Evolutionary conservation across 352 stramenopile genomes (phyloP).

Genomic region (Phytophthora cactorum): DNA sequence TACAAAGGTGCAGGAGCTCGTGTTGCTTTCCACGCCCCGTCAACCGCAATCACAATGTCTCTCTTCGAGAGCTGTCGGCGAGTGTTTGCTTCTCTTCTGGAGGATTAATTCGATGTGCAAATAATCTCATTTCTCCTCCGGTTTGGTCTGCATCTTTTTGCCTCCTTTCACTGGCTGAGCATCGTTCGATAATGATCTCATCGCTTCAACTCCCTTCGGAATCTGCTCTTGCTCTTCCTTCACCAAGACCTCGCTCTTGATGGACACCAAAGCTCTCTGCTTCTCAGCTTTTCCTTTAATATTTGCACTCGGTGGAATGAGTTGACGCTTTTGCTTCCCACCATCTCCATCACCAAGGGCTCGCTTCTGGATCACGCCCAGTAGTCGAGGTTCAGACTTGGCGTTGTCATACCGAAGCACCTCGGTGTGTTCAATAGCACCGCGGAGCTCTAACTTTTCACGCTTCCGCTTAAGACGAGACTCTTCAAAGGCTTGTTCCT

Average conservation of each 20-base stretch:
- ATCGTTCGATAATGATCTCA: constrained; percentile 37
- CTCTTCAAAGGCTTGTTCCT: constrained; percentile 65
- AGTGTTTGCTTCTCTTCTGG: constrained; percentile 57
- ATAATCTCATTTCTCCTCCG: constrained; percentile 17
- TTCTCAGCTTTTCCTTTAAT: constrained; percentile 5
- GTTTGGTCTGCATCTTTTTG: constrained; percentile 7
- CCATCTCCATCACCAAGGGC: constrained; percentile 15
- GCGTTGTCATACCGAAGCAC: constrained; percentile 64
- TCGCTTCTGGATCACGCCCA: constrained; percentile 63
- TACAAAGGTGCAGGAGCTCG: constrained; percentile 95
- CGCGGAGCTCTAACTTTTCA: constrained; percentile 56
- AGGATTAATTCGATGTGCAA: constrained; percentile 30
- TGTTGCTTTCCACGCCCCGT: constrained; percentile 95
- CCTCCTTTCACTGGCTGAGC: constrained; percentile 34
- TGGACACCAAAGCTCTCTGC: constrained; percentile 29
- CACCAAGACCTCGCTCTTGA: constrained; percentile 34
- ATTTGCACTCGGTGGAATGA: constrained; percentile 11
- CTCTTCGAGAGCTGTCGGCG: constrained; percentile 93
- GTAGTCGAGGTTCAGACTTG: constrained; percentile 44
- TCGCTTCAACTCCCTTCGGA: constrained; percentile 24
- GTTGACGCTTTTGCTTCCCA: constrained; percentile 19
- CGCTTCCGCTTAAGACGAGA: constrained; percentile 54
- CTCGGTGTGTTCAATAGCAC: constrained; percentile 64
- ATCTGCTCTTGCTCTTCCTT: constrained; percentile 41
- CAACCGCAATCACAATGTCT: constrained; percentile 97